Percentiles rank a stretch among this genome's conserved stretches.
Evolutionary conservation across 805 yeast genomes (phyloP).

Genomic region (Sugiyamaella smithiae): DNA sequence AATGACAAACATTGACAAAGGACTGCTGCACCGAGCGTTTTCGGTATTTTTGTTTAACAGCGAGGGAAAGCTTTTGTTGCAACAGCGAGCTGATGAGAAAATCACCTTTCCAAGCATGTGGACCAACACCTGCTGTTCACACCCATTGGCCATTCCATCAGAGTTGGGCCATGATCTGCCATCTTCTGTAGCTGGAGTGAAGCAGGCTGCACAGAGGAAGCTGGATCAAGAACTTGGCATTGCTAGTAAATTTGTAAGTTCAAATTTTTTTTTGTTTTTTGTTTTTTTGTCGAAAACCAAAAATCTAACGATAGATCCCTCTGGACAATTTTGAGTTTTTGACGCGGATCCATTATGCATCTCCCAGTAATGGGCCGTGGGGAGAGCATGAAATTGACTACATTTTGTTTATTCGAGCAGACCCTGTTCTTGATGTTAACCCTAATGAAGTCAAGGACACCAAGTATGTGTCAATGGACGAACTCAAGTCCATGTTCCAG

Average conservation of each 20-base stretch:
- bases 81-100: conserved; percentile 94
- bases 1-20: conserved; percentile 81
- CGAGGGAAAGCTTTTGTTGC: conserved; percentile 72
- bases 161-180: conserved; percentile 71
- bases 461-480: conserved; percentile 66
- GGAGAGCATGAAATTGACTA: conserved; percentile 98
- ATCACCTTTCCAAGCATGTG: conserved; percentile 96
- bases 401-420: conserved; percentile 70
- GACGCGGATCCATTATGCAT: conserved; percentile 93
- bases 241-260: conserved; percentile 43
- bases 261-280: conserved; percentile 16
- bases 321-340: conserved; percentile 70
- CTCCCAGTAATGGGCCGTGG: conserved; percentile 77
- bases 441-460: conserved; percentile 84
- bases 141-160: conserved; percentile 79
- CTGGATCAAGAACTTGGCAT: conserved; percentile 93
- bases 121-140: conserved; percentile 99
- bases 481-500: conserved; percentile 72
- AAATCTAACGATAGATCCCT: conserved; percentile 38
- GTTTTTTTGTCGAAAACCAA: not conserved
- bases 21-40: conserved; percentile 91
- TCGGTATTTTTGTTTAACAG: conserved; percentile 89
- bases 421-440: conserved; percentile 50
- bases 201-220: conserved; percentile 87
- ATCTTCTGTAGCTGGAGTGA: conserved; percentile 72